Conservation (phyloP, 345 rosid species). For the Tarenaya hassleriana region DNA sequence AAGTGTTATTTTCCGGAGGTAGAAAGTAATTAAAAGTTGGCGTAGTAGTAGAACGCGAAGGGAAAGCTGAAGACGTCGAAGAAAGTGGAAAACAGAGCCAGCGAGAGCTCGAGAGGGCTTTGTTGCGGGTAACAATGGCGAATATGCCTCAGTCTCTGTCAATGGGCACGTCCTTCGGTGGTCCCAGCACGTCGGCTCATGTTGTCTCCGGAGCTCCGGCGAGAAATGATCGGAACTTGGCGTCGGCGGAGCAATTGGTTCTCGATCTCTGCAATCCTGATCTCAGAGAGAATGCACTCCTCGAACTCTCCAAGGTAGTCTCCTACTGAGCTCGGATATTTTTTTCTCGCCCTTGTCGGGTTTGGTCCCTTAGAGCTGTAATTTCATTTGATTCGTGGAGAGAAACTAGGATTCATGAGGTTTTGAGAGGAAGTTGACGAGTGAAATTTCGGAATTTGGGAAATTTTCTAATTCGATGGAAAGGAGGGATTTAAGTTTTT, state of each 20-base stretch:
- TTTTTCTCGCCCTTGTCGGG: not conserved
- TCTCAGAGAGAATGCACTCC: slow-evolving; percentile 84
- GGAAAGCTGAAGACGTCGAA: no score
- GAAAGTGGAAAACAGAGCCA: no score
- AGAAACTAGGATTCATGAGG: slow-evolving; percentile 17
- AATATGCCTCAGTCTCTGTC: slow-evolving; percentile 67
- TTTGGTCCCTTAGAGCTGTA: not conserved
- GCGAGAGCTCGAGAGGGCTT: no score
- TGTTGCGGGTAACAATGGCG: slow-evolving; percentile 33
- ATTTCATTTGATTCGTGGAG: slow-evolving; percentile 8
- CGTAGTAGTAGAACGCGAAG: no score
- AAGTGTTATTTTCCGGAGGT: no score
- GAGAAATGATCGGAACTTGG: slow-evolving; percentile 80
- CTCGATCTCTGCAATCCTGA: slow-evolving; percentile 91
- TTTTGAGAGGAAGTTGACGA: not conserved
- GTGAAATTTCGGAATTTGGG: not conserved
- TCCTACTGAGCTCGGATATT: not conserved
- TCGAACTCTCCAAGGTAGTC: slow-evolving; percentile 62
- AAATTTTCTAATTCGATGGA: not conserved
- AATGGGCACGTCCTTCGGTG: slow-evolving; percentile 55
- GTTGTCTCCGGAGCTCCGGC: slow-evolving; percentile 40
- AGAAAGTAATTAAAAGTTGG: no score
- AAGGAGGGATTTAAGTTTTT: not conserved
- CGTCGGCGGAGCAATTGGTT: slow-evolving; percentile 84
- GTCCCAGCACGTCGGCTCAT: slow-evolving; percentile 39